Conservation (phyloP, 305 asterid genomes). For the Vinca major region DNA sequence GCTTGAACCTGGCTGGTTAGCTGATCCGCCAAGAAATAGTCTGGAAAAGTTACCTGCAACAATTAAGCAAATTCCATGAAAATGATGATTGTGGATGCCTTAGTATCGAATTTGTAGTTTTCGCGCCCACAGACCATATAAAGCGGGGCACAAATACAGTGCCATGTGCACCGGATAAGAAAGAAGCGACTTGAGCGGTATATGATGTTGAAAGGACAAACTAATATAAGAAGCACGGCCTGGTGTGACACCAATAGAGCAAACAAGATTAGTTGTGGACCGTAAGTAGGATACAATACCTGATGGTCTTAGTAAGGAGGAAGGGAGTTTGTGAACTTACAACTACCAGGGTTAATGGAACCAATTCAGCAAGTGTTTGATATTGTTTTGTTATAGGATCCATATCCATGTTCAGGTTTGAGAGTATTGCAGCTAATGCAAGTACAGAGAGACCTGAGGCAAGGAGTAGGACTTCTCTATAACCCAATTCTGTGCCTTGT, state of each 20-base stretch:
- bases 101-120: background rate
- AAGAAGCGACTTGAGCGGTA: conserved; percentile 72
- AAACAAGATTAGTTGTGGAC: too few relatives aligned
- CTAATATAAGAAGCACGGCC: conserved; percentile 40
- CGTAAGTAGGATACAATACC: too few relatives aligned
- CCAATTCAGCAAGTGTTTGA: conserved; percentile 42
- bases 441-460: conserved; percentile 70
- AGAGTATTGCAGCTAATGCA: conserved; percentile 48
- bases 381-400: conserved; percentile 33
- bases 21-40: conserved; percentile 67
- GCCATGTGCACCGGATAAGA: conserved; percentile 54
- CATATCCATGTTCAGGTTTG: conserved; percentile 81
- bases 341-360: conserved; percentile 49
- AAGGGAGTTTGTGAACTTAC: conserved; percentile 32
- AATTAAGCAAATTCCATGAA: background rate
- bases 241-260: conserved; percentile 14
- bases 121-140: conserved; percentile 44
- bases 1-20: conserved; percentile 80
- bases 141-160: conserved; percentile 68
- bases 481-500: conserved; percentile 64
- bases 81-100: background rate
- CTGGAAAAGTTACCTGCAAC: conserved; percentile 51
- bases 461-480: conserved; percentile 59
- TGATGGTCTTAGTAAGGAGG: background rate
- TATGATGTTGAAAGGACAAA: conserved; percentile 67